These are phyloP conservation scores for Fusarium sp. DNA, from an alignment of 2,329 filamentous ascomycete species.

Conservation along the genomic window DNA sequence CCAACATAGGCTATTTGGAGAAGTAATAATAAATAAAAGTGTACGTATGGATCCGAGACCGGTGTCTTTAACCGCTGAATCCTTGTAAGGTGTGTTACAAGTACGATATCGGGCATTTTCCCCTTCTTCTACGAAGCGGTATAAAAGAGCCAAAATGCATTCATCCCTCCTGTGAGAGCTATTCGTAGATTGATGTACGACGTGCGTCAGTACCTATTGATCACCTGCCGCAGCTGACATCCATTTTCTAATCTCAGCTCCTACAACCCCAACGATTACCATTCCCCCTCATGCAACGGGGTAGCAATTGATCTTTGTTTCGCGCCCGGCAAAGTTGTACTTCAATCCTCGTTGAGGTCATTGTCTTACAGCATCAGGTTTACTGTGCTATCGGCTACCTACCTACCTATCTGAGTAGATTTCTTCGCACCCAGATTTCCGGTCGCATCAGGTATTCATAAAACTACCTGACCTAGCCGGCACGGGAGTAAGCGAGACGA, in stretches of 20 bases:
- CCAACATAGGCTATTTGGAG: background rate
- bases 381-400: conserved; percentile 9
- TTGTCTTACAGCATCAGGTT: conserved; percentile 6
- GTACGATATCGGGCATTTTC: conserved; percentile 17
- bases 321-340: conserved; percentile 1
- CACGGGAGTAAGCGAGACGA: conserved; percentile 19
- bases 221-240: conserved; percentile 1
- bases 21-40: background rate
- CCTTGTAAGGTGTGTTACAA: conserved; percentile 13
- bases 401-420: background rate
- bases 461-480: background rate
- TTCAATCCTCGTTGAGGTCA: conserved; percentile 4
- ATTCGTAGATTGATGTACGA: background rate
- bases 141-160: conserved; percentile 17
- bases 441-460: background rate
- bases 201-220: background rate
- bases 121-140: conserved; percentile 2
- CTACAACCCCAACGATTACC: conserved; percentile 16
- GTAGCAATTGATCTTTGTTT: background rate
- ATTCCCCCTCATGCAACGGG: conserved; percentile 16
- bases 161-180: background rate
- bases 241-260: background rate
- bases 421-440: background rate
- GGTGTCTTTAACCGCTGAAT: conserved; percentile 7
- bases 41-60: conserved; percentile 22